Evolutionary conservation across 306 rosid genomes (phyloP), one percentile per base, ranked within the genome.

Genomic region (Purshia tridentata): DNA sequence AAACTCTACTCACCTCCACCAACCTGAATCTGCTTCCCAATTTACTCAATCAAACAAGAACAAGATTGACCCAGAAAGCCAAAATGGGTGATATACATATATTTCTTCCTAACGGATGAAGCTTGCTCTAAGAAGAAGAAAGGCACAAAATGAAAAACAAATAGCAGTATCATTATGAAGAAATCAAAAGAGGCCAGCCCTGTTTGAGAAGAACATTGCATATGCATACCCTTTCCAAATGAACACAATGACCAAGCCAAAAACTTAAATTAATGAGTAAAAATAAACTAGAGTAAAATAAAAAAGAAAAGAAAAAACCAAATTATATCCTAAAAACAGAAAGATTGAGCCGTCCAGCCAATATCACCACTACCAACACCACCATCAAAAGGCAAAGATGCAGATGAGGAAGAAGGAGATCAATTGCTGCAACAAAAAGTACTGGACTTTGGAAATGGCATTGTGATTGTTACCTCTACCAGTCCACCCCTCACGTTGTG

Each of bases 301-400:
- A 68, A 29, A 51, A 57, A 54, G 22, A 10, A 56, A 65, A 22
- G 16, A 66, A 71, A 19, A 45, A 71, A 71, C 50, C 56, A 57
- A 72, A 55, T 55, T 57, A 37, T 57, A 57, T 57, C n/a, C 63
- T 9, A 69, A 70, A 53, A 68, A 76, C 72, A 73, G 81, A 81
- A 84, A 84, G 96, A 90, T 90, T 90, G 96, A 90, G 96, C 96
- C 96, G 84, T 87, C 84, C 80, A 84, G 96, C 96, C 96, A 90
- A 88, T 88, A 90, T 86, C 96, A 90, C 93, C 87, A 71, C 35
- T 84, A 79, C 53, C 75, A 84, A 1, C 51, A 78, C 63, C 81
- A 81, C 9, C 84, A 75, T 82, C 82, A 86, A 48, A 67, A 81
- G 78, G 47, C 72, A 70, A 69, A 78, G 77, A 70, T 70, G 80